Evolutionary conservation across 2,329 filamentous ascomycete species (phyloP).

Genomic region (Zymoseptoria pseudotritici): DNA sequence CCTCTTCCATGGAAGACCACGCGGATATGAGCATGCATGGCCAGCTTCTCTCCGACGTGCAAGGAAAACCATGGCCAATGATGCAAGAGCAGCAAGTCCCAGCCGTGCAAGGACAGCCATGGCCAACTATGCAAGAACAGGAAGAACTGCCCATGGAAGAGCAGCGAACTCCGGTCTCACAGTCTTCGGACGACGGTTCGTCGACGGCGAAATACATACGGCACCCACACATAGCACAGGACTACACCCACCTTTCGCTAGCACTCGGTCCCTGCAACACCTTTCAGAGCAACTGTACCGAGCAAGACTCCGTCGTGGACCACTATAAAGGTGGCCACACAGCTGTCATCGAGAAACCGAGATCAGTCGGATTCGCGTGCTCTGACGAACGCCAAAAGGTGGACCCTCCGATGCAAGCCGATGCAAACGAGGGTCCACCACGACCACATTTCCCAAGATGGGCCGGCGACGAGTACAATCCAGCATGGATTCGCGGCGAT

Average conservation of each 20-base stretch:
- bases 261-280: background rate
- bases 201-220: background rate
- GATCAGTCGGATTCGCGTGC: background rate
- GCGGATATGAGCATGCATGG: background rate
- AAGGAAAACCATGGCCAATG: background rate
- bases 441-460: constrained; percentile 46
- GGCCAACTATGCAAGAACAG: background rate
- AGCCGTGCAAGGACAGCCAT: background rate
- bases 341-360: background rate
- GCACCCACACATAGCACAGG: background rate
- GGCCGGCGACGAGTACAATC: constrained; percentile 74
- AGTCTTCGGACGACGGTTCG: background rate
- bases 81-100: background rate
- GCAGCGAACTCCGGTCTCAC: background rate
- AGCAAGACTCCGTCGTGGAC: background rate
- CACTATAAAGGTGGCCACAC: background rate
- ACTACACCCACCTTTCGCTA: background rate
- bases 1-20: background rate
- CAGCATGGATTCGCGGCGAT: constrained; percentile 74
- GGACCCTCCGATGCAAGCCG: constrained; percentile 2
- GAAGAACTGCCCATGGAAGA: background rate
- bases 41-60: background rate
- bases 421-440: constrained; percentile 2
- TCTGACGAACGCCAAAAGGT: background rate
- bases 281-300: background rate